Evolutionary conservation across 2,329 filamentous ascomycete species (phyloP).

Genomic region (Colletotrichum spinosum): DNA sequence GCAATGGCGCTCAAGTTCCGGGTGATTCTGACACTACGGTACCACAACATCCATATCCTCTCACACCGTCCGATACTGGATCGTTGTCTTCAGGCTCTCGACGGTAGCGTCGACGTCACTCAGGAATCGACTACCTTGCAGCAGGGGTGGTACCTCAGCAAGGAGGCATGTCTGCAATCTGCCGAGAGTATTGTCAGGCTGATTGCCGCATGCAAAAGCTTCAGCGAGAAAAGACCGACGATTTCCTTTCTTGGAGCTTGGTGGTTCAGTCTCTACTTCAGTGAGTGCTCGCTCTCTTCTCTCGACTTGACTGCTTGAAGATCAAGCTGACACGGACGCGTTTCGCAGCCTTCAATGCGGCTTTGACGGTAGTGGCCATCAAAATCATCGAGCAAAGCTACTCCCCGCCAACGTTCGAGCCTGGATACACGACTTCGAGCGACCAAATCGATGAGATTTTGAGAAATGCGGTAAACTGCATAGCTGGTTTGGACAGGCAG

Average conservation of each 20-base stretch:
- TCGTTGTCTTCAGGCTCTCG: slow-evolving; percentile 37
- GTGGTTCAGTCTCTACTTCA: slow-evolving; percentile 48
- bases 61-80: slow-evolving; percentile 46
- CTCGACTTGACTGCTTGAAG: background rate
- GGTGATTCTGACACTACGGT: slow-evolving; percentile 51
- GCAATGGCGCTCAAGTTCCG: slow-evolving; percentile 47
- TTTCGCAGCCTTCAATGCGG: slow-evolving; percentile 29
- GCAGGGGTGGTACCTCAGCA: slow-evolving; percentile 40
- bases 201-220: slow-evolving; percentile 37
- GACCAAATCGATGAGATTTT: slow-evolving; percentile 18
- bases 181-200: slow-evolving; percentile 42
- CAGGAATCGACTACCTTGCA: slow-evolving; percentile 37
- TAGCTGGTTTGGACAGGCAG: slow-evolving; percentile 22
- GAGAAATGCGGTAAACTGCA: slow-evolving; percentile 15
- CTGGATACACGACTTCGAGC: background rate
- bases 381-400: slow-evolving; percentile 25
- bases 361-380: slow-evolving; percentile 22
- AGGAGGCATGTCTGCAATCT: slow-evolving; percentile 39
- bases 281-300: slow-evolving; percentile 36
- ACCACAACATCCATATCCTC: slow-evolving; percentile 48
- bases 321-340: background rate
- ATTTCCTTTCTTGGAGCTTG: slow-evolving; percentile 44
- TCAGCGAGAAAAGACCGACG: slow-evolving; percentile 20
- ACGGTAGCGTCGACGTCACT: slow-evolving; percentile 16
- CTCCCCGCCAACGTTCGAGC: background rate